These are phyloP conservation scores for Microbotryum lychnidis-dioicae DNA, from an alignment of 1,284 basidiomycete species.

Conservation along the genomic window DNA sequence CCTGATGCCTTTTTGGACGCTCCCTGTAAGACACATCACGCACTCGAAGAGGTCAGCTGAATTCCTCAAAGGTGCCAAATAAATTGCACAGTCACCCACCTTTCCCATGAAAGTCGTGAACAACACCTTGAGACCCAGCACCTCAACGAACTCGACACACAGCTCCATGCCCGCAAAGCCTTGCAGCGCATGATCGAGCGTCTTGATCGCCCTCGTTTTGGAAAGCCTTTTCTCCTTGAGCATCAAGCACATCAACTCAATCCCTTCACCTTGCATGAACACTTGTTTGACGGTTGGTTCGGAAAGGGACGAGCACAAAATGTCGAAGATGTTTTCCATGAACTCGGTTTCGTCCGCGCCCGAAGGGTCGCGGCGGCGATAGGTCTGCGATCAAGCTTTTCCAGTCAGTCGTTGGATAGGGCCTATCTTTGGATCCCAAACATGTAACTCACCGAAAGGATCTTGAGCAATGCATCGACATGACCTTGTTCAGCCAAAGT, in stretches of 20 bases:
- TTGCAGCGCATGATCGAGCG: constrained; percentile 82
- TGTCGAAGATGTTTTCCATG: constrained; percentile 93
- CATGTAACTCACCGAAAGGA: constrained; percentile 60
- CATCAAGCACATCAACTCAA: constrained; percentile 92
- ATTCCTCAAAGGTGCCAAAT: neutral
- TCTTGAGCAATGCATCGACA: constrained; percentile 66
- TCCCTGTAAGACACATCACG: neutral
- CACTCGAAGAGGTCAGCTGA: neutral
- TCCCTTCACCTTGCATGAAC: constrained; percentile 83
- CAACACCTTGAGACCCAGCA: constrained; percentile 74
- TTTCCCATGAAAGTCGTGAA: constrained; percentile 91
- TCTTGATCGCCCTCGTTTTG: constrained; percentile 74
- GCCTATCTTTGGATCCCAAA: neutral
- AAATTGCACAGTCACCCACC: constrained; percentile 44
- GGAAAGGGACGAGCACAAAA: constrained; percentile 69
- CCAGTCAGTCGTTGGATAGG: neutral
- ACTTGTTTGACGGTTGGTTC: constrained; percentile 67
- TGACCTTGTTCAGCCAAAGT: constrained; percentile 55
- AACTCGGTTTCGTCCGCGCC: constrained; percentile 89
- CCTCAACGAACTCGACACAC: constrained; percentile 81
- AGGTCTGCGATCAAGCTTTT: constrained; percentile 9
- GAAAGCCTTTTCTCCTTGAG: constrained; percentile 83
- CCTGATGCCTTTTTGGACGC: constrained; percentile 11
- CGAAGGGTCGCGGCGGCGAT: constrained; percentile 54
- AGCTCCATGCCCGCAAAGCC: constrained; percentile 56